Evolutionary conservation across 2,329 filamentous ascomycete species (phyloP).

Genomic region (Penicillium sp.): DNA sequence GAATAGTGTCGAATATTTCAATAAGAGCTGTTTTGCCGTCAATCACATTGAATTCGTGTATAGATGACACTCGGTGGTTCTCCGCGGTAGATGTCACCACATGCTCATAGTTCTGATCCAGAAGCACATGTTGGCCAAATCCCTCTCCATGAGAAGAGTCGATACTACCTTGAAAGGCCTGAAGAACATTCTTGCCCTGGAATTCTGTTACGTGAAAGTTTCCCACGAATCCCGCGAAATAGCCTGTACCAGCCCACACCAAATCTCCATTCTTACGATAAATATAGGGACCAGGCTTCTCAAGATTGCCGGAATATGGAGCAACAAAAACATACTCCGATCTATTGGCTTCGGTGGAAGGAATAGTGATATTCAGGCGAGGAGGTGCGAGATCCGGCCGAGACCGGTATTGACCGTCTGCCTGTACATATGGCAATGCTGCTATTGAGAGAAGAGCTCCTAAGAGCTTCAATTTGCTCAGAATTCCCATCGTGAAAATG

Average conservation of each 20-base stretch:
- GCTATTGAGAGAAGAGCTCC: neutral
- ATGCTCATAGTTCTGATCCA: slow-evolving; percentile 58
- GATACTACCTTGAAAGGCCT: slow-evolving; percentile 56
- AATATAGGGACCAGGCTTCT: slow-evolving; percentile 58
- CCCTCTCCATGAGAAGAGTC: slow-evolving; percentile 55
- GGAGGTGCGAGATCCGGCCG: neutral
- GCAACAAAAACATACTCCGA: slow-evolving; percentile 34
- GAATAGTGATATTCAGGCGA: neutral
- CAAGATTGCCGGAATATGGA: slow-evolving; percentile 40
- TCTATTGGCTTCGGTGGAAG: neutral
- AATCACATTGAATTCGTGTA: slow-evolving; percentile 58
- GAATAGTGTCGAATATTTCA: slow-evolving; percentile 54
- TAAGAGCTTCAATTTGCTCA: neutral
- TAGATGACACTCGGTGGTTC: slow-evolving; percentile 48
- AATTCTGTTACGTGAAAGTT: slow-evolving; percentile 54
- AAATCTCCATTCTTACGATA: slow-evolving; percentile 57
- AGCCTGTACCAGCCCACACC: slow-evolving; percentile 58
- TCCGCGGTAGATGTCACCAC: slow-evolving; percentile 53
- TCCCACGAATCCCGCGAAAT: slow-evolving; percentile 53
- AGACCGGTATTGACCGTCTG: neutral
- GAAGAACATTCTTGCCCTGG: slow-evolving; percentile 55
- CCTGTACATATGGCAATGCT: slow-evolving; percentile 37
- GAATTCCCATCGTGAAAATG: neutral
- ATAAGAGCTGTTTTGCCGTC: slow-evolving; percentile 55
- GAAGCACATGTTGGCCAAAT: slow-evolving; percentile 55